These are phyloP conservation scores for Trichophyton schoenleinii DNA, from an alignment of 2,329 filamentous ascomycete species.

Conservation along the genomic window DNA sequence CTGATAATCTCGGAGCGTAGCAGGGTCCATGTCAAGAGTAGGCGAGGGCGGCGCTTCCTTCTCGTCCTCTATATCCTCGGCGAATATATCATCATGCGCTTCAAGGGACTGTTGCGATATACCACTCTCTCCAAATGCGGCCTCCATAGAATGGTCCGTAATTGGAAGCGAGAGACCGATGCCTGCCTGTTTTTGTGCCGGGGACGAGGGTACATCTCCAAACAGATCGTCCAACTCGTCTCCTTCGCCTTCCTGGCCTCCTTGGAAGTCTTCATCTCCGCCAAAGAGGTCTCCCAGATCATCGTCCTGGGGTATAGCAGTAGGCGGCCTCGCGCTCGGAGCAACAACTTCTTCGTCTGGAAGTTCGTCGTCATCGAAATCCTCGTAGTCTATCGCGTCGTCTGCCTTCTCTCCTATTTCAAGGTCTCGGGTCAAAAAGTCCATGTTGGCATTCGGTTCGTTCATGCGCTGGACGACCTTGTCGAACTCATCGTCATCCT, in stretches of 20 bases:
- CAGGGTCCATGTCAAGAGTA: conserved; percentile 32
- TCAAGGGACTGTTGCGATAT: not conserved
- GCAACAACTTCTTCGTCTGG: conserved; percentile 51
- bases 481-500: conserved; percentile 29
- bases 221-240: conserved; percentile 39
- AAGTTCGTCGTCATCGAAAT: conserved; percentile 83
- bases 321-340: conserved; percentile 26
- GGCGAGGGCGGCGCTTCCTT: conserved; percentile 20
- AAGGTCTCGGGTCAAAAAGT: conserved; percentile 30
- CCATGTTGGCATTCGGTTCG: conserved; percentile 22
- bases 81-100: conserved; percentile 5
- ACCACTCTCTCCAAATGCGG: not conserved
- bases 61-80: conserved; percentile 7
- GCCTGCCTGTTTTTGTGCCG: conserved; percentile 21
- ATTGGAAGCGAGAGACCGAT: not conserved
- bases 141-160: not conserved
- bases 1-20: conserved; percentile 32
- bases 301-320: conserved; percentile 26
- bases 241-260: conserved; percentile 15
- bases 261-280: conserved; percentile 5
- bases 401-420: conserved; percentile 64
- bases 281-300: conserved; percentile 1
- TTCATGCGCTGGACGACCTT: conserved; percentile 33
- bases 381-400: conserved; percentile 80
- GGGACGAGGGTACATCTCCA: conserved; percentile 32